Percentiles rank a stretch among this genome's conserved stretches.
phyloP scores from a whole-genome alignment of 2,329 filamentous ascomycete genomes.

The Oidium heveae region DNA sequence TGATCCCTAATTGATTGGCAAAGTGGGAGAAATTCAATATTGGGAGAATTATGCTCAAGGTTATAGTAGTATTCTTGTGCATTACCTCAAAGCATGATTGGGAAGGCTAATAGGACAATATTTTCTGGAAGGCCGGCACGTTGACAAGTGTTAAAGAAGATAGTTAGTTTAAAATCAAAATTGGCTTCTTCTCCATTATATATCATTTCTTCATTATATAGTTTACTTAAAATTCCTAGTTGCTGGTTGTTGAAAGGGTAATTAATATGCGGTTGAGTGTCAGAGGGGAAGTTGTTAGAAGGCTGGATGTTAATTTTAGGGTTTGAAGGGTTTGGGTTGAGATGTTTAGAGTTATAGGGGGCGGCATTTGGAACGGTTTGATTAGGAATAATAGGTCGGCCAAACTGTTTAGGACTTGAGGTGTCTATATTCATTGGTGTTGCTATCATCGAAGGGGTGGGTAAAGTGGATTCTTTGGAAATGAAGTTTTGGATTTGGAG shows the following conservation, averaged over 20 bases:
- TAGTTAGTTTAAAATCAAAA: too few relatives aligned
- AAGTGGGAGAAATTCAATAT: neutral
- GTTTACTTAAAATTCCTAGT: too few relatives aligned
- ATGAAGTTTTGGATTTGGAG: neutral
- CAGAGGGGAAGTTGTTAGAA: neutral
- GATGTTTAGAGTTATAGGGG: neutral
- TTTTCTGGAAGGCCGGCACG: too few relatives aligned
- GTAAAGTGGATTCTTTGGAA: too few relatives aligned
- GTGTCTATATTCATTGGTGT: neutral
- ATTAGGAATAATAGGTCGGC: neutral
- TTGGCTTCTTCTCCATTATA: too few relatives aligned
- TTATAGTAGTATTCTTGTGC: neutral
- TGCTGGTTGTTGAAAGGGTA: too few relatives aligned
- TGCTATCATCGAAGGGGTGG: neutral
- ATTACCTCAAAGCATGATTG: too few relatives aligned
- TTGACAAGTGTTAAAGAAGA: too few relatives aligned
- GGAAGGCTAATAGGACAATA: too few relatives aligned
- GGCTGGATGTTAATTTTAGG: neutral
- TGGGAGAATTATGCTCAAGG: neutral
- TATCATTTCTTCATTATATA: too few relatives aligned
- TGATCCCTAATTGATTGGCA: neutral
- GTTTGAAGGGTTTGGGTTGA: neutral
- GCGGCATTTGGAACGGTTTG: neutral
- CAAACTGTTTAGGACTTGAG: neutral
- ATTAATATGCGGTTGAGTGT: too few relatives aligned